Evolutionary conservation across 176 grass and related monocot species (phyloP), one percentile per base, ranked within the genome.

Genomic region (Saccharum officinarum): DNA sequence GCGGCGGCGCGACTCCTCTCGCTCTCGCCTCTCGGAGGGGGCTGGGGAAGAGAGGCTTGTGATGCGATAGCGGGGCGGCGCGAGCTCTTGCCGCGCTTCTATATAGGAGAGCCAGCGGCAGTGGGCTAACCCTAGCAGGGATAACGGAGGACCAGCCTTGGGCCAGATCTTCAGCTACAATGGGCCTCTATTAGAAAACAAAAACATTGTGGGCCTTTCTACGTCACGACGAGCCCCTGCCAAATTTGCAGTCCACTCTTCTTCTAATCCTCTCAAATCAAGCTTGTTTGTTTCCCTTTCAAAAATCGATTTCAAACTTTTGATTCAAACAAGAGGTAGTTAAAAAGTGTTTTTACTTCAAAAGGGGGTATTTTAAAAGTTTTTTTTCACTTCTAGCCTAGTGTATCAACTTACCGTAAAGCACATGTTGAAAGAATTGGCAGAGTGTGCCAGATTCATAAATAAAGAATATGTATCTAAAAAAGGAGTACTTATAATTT

Each of bases 71-170:
- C 71, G 44, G 44, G 75, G 45, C 81, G 44, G 59, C 36, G 36
- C 33, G 8, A 55, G 76, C 25, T 34, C 20, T 57, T 18, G 25
- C 6, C 7, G 22, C 22, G 81, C 2, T 44, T 42, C 47, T 88
- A 84, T 89, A 80, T 49, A 7, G 68, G 33, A 11, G n/a, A 61
- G 37, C 45, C 8, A 9, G n/a, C n/a, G n/a, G n/a, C n/a, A n/a
- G 10, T 67, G 26, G 46, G 16, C 69, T 23, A 89, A 84, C 82
- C 87, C 82, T 89, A 89, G 15, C 10, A 10, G 13, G 18, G 12
- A 12, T 25, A n/a, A 17, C 26, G 18, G 30, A 61, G 49, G 75
- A 25, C 79, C 22, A 15, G 10, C 71, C 17, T 41, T 73, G 67
- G 67, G 66, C 65, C 30, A 1, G 17, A 20, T 14, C 10, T 10